These are phyloP conservation scores for Hortiboletus flavorubellus DNA, from an alignment of 768 basidiomycete species.

Conservation along the genomic window DNA sequence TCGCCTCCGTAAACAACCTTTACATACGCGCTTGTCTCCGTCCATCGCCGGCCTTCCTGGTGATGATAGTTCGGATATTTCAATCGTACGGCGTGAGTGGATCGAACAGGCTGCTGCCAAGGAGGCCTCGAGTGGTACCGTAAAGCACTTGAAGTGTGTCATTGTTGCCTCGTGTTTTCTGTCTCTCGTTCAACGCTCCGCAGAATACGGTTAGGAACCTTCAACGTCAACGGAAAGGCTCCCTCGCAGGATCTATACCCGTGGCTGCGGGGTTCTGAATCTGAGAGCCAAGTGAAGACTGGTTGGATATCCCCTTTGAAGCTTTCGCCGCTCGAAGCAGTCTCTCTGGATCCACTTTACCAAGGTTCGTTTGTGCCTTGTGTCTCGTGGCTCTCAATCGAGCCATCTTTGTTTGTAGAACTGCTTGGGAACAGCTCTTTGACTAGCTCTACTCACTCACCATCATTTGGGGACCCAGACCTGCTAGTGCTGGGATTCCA, in stretches of 20 bases:
- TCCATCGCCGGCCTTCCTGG: slow-evolving; percentile 60
- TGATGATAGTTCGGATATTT: slow-evolving; percentile 58
- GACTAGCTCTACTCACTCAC: slow-evolving; percentile 10
- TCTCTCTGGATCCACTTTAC: slow-evolving; percentile 20
- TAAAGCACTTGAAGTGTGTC: slow-evolving; percentile 23
- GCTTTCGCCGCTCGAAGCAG: slow-evolving; percentile 34
- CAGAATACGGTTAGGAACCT: slow-evolving; percentile 72
- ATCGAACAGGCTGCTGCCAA: slow-evolving; percentile 43
- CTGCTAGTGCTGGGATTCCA: slow-evolving; percentile 76
- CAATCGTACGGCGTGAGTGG: slow-evolving; percentile 63
- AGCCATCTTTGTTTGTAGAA: slow-evolving; percentile 8
- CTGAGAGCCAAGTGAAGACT: background rate
- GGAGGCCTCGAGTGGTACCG: slow-evolving; percentile 24
- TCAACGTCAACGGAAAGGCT: slow-evolving; percentile 79
- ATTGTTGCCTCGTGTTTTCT: background rate
- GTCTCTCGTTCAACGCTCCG: background rate
- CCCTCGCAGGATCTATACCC: slow-evolving; percentile 69
- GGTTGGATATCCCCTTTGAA: slow-evolving; percentile 35
- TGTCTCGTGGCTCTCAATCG: background rate
- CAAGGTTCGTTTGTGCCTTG: slow-evolving; percentile 15
- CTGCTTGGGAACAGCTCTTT: background rate
- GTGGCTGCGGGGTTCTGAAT: slow-evolving; percentile 48
- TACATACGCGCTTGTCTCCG: slow-evolving; percentile 54
- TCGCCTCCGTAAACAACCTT: slow-evolving; percentile 43
- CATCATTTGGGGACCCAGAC: slow-evolving; percentile 50